Conservation (phyloP, 2,329 filamentous ascomycete species). For the Cladosporium sp. region DNA sequence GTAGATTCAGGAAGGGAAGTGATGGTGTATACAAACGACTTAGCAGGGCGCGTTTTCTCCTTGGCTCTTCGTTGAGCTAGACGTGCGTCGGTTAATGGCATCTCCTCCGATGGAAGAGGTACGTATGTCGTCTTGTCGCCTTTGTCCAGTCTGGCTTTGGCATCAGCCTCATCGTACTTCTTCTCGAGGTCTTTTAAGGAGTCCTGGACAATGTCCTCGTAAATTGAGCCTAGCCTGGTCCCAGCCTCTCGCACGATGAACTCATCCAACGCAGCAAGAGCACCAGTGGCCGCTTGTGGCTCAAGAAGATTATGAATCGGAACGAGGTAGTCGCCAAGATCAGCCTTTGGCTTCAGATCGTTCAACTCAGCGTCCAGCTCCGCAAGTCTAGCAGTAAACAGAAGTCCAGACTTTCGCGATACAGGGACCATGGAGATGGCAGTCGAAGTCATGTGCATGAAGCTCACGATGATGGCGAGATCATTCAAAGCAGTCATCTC, state of each 20-base stretch:
- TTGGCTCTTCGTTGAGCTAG: not conserved
- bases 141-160: not conserved
- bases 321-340: constrained; percentile 15
- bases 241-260: constrained; percentile 11
- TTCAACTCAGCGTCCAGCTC: constrained; percentile 7
- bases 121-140: not conserved
- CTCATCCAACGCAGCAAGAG: constrained; percentile 13
- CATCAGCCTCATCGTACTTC: constrained; percentile 12
- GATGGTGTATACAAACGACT: not conserved
- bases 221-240: constrained; percentile 10
- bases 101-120: not conserved
- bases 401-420: constrained; percentile 12
- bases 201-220: constrained; percentile 12
- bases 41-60: not conserved
- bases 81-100: not conserved
- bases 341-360: constrained; percentile 11
- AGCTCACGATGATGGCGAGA: constrained; percentile 15
- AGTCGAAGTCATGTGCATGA: constrained; percentile 13
- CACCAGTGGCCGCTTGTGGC: constrained; percentile 1
- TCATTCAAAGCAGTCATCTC: constrained; percentile 13
- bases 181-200: constrained; percentile 14
- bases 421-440: constrained; percentile 10
- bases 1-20: not conserved
- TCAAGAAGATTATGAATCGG: constrained; percentile 12
- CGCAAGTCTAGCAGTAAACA: constrained; percentile 9